A percentile compares a stretch with the other conserved stretches of the same genome.
Evolutionary conservation across 257 asterid genomes (phyloP).

Genomic region (Salvia splendens): DNA sequence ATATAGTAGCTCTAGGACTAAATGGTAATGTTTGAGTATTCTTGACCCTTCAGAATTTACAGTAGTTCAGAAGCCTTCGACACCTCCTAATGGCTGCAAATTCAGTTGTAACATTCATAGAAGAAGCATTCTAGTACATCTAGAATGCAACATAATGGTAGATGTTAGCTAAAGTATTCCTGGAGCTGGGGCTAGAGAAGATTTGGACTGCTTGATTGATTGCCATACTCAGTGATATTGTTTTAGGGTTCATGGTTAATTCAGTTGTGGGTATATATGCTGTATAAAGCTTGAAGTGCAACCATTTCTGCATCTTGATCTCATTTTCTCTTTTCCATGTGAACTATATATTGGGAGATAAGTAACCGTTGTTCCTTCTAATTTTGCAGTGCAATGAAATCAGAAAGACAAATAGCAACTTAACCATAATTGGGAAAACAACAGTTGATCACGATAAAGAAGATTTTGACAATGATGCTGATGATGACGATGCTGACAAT

Average conservation of each 20-base stretch:
- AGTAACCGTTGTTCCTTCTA: not conserved
- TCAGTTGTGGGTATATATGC: no score
- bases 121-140: slow-evolving; percentile 2
- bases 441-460: slow-evolving; percentile 73
- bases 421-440: slow-evolving; percentile 67
- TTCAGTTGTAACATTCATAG: not conserved
- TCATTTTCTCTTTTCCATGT: not conserved
- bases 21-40: not conserved
- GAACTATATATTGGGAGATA: not conserved
- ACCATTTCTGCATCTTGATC: no score
- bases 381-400: slow-evolving; percentile 69
- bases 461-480: slow-evolving; percentile 83
- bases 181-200: not conserved
- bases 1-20: not conserved
- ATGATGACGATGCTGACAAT: slow-evolving; percentile 88
- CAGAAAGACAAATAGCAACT: slow-evolving; percentile 66
- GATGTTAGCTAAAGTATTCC: not conserved
- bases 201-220: not conserved
- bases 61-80: not conserved
- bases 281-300: no score
- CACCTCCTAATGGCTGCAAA: not conserved
- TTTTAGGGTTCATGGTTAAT: no score
- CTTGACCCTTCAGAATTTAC: not conserved
- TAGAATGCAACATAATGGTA: not conserved
- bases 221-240: not conserved